Conservation (phyloP, 306 rosid genomes). For the Vigna unguiculata region DNA sequence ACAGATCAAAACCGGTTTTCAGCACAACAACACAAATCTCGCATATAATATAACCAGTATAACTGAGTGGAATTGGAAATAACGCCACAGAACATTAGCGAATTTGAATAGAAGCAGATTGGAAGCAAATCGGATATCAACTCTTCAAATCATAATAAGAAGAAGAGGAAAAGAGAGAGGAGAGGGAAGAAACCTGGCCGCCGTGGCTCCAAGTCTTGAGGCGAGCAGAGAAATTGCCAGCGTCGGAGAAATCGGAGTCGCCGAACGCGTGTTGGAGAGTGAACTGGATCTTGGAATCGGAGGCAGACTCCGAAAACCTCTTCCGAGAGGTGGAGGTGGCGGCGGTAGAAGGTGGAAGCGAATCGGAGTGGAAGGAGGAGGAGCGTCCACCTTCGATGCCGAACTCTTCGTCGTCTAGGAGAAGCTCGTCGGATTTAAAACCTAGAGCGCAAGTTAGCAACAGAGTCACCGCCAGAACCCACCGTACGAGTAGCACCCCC, state of each 20-base stretch:
- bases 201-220: constrained; percentile 92
- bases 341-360: constrained; percentile 38
- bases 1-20: constrained; percentile 43
- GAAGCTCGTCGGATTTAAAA: constrained; percentile 96
- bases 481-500: constrained; percentile 27
- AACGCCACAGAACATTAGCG: not conserved
- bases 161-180: not conserved
- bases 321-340: constrained; percentile 52
- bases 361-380: constrained; percentile 49
- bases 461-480: constrained; percentile 28
- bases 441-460: constrained; percentile 54
- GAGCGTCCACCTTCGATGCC: constrained; percentile 83
- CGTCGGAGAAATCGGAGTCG: constrained; percentile 75
- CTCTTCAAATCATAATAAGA: not conserved
- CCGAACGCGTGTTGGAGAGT: constrained; percentile 88
- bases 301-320: constrained; percentile 73
- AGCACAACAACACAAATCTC: constrained; percentile 27
- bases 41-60: not conserved
- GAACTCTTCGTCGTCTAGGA: constrained; percentile 88
- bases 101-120: not conserved
- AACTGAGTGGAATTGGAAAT: not conserved
- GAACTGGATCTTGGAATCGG: constrained; percentile 95
- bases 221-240: constrained; percentile 94
- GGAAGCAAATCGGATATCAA: not conserved
- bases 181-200: constrained; percentile 64